Evolutionary conservation across 441 rosid genomes (phyloP).

Genomic region (Erysimum pusillum): DNA sequence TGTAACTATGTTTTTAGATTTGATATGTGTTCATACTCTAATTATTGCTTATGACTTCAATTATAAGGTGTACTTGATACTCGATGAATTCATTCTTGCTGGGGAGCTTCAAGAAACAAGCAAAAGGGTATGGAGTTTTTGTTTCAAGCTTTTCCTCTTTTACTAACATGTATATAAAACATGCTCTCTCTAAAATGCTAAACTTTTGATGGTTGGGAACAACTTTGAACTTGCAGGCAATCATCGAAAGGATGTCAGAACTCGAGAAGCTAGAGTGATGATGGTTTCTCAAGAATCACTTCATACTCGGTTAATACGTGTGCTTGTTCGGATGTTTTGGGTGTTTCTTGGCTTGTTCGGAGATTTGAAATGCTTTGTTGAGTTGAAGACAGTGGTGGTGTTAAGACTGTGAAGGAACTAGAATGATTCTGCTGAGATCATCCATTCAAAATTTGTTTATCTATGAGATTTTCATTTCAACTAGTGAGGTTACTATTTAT

Average conservation of each 20-base stretch:
- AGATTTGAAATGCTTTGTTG: slow-evolving; percentile 14
- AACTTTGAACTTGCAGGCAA: slow-evolving; percentile 64
- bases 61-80: slow-evolving; percentile 87
- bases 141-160: neutral
- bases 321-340: neutral
- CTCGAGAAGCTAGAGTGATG: slow-evolving; percentile 89
- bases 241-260: slow-evolving; percentile 95
- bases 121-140: slow-evolving; percentile 66
- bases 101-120: slow-evolving; percentile 99
- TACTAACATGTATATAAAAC: neutral
- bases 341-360: neutral
- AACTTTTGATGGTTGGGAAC: neutral
- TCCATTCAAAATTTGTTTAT: neutral
- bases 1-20: neutral
- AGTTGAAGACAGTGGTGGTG: slow-evolving; percentile 21
- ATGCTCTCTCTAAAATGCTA: neutral
- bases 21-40: neutral
- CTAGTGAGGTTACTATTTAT: slow-evolving; percentile 7
- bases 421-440: neutral
- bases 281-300: neutral
- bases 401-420: slow-evolving; percentile 5
- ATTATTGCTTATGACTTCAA: neutral
- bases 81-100: slow-evolving; percentile 97
- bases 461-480: slow-evolving; percentile 12
- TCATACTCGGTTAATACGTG: neutral